Evolutionary conservation across 495 filamentous ascomycete species (phyloP).

Genomic region (Usnea hakonensis): DNA sequence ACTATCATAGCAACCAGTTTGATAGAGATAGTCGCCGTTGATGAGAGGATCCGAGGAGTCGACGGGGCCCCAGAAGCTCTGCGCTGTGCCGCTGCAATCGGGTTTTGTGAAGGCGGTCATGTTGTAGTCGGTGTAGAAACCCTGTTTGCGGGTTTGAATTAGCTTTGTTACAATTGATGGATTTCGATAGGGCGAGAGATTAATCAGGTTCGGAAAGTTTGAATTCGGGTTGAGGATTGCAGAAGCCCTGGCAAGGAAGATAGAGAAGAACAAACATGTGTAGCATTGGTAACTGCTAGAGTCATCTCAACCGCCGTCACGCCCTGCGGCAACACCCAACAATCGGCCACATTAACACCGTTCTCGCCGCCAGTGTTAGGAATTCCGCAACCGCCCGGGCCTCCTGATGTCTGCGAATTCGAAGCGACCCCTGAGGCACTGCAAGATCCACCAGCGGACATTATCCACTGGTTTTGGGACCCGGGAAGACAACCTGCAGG

Average conservation of each 20-base stretch:
- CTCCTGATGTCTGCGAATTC: neutral
- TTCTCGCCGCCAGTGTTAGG: neutral
- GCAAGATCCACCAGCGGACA: neutral
- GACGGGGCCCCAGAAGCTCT: neutral
- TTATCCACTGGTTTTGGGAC: neutral
- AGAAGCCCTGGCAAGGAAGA: neutral
- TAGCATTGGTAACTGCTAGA: neutral
- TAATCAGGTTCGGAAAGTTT: too few relatives aligned
- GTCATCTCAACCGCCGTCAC: neutral
- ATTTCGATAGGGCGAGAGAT: too few relatives aligned
- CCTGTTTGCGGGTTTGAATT: neutral
- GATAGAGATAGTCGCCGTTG: neutral
- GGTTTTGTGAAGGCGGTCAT: neutral
- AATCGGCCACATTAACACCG: neutral
- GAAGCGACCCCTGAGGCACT: neutral
- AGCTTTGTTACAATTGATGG: too few relatives aligned
- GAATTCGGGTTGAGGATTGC: neutral
- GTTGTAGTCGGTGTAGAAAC: neutral
- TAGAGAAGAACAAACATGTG: neutral
- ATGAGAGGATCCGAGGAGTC: neutral
- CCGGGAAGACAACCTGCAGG: neutral
- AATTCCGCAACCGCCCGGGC: neutral
- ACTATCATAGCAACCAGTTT: neutral
- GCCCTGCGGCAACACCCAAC: neutral
- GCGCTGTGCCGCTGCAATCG: neutral